These are phyloP conservation scores for Colletotrichum camelliae DNA, from an alignment of 2,329 filamentous ascomycete species.

Conservation along the genomic window DNA sequence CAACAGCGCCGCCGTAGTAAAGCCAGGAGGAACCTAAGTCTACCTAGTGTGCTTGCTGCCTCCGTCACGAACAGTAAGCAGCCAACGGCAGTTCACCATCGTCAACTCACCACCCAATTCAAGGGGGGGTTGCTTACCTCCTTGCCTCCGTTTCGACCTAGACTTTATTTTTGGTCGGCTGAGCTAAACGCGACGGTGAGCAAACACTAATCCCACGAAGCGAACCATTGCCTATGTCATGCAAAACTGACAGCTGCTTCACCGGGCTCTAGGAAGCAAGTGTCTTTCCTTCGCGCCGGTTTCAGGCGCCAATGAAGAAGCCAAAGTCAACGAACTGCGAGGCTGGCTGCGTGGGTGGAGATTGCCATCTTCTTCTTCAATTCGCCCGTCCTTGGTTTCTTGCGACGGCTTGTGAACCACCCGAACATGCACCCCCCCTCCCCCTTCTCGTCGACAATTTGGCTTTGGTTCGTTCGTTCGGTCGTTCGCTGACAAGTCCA, in stretches of 20 bases:
- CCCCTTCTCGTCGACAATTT: neutral
- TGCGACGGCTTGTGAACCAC: neutral
- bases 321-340: neutral
- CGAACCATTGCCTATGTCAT: neutral
- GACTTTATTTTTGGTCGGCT: neutral
- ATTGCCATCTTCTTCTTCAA: neutral
- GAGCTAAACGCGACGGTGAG: neutral
- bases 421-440: neutral
- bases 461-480: neutral
- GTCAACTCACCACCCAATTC: neutral
- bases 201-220: neutral
- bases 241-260: slow-evolving; percentile 14
- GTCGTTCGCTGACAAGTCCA: neutral
- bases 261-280: neutral
- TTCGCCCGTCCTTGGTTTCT: neutral
- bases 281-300: neutral
- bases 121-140: neutral
- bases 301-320: slow-evolving; percentile 1
- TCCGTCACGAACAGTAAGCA: neutral
- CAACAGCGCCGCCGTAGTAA: neutral
- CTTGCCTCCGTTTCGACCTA: slow-evolving; percentile 9
- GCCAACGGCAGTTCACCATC: neutral
- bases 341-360: neutral
- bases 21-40: neutral
- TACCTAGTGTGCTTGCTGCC: neutral